Percentiles rank a stretch among this genome's conserved stretches.
Evolutionary conservation across 2,329 filamentous ascomycete genomes (phyloP).

Genomic region (Verticillium isaacii): DNA sequence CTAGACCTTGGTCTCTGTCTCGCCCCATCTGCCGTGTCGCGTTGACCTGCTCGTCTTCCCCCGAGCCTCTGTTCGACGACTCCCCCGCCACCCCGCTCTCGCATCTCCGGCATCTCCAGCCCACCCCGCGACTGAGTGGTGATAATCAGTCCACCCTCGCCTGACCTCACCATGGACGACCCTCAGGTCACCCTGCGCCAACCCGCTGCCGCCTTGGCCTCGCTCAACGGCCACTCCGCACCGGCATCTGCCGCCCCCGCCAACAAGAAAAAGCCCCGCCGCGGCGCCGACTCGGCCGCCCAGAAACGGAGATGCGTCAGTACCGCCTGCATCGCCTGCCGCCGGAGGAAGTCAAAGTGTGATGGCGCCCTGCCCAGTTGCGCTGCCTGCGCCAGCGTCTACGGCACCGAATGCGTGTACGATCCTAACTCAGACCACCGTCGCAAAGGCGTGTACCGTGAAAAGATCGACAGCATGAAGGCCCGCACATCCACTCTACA

Average conservation of each 20-base stretch:
- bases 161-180: not conserved
- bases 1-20: not conserved
- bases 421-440: conserved; percentile 95
- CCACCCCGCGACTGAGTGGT: not conserved
- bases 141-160: not conserved
- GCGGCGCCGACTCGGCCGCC: conserved; percentile 38
- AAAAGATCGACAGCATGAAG: conserved; percentile 85
- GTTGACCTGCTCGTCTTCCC: not conserved
- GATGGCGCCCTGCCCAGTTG: conserved; percentile 89
- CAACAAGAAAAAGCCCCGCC: conserved; percentile 46
- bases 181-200: conserved; percentile 1
- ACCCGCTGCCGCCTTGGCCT: not conserved
- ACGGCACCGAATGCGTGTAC: conserved; percentile 86
- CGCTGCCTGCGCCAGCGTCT: conserved; percentile 93
- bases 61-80: not conserved
- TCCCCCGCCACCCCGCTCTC: not conserved
- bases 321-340: conserved; percentile 78
- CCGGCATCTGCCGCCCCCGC: conserved; percentile 4
- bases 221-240: not conserved
- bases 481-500: conserved; percentile 83
- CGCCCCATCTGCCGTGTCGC: not conserved
- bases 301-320: conserved; percentile 75
- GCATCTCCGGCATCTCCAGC: conserved; percentile 3
- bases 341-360: conserved; percentile 79
- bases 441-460: conserved; percentile 93